Evolutionary conservation across 78 protist genomes (phyloP), one percentile per base, ranked within the genome.

Genomic region (Tieghemostelium lacteum): DNA sequence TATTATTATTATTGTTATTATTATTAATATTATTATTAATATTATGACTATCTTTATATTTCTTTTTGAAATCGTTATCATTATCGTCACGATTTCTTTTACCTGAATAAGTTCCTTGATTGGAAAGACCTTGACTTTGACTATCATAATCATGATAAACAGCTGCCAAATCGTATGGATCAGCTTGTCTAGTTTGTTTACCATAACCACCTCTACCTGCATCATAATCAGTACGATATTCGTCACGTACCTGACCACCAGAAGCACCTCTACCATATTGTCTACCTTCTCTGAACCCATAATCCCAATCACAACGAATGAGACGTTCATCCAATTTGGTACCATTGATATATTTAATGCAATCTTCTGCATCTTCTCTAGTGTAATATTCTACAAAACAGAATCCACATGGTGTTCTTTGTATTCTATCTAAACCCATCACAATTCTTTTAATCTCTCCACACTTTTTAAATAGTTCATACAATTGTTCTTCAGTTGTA

Each of bases 361-460:
- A 76, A 22, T 87, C 85, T 73, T 86, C 94, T 5, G 99, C 98
- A 61, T 93, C 96, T 26, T 69, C 58, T n/a, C 96, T 71, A n/a
- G 74, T 33, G 87, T 86, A 92, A 73, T 94, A 98, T 80, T 98
- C 99, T 28, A 98, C 97, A 86, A 98, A 98, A 93, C 98, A 94
- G 50, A 97, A 97, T 1, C 99, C 99, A 76, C 99, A 97, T 14
- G 99, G 99, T 4, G 99, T 96, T 65, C 86, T 83, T 40, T 40
- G 69, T 26, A 54, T 22, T 28, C 96, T 74, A 49, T 98, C 97
- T 20, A 97, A 74, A 26, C 99, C 99, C 99, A 97, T 96, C 22
- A 98, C 77, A 55, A 98, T 87, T 7, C 97, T 95, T 40, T 80
- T 85, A 57, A 94, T 62, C 7, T 76, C 96, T 20, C 99, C 99